Conservation (phyloP, 352 stramenopile genomes). For the Phytophthora sojae region DNA sequence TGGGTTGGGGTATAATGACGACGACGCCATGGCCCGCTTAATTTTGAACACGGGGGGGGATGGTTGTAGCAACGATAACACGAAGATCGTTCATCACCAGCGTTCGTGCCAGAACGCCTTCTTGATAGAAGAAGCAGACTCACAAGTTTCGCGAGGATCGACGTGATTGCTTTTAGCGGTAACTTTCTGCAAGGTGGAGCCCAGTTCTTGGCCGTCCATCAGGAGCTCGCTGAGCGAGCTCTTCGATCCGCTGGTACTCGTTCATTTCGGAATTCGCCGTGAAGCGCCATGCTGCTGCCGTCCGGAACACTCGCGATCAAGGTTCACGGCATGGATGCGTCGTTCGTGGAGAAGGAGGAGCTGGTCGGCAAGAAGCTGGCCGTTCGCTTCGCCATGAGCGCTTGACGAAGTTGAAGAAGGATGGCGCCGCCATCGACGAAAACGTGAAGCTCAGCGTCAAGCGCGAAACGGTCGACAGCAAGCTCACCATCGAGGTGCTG, state of each 20-base stretch:
- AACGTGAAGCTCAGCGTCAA: constrained; percentile 44
- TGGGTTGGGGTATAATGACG: too few relatives aligned
- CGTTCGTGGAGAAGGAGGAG: constrained; percentile 31
- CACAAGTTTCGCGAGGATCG: too few relatives aligned
- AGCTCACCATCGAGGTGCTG: constrained; percentile 61
- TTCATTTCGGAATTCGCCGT: background rate
- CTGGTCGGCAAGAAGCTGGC: constrained; percentile 18
- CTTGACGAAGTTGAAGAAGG: constrained; percentile 39
- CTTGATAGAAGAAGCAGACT: too few relatives aligned
- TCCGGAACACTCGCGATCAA: constrained; percentile 35
- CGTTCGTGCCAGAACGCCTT: too few relatives aligned
- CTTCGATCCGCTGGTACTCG: background rate
- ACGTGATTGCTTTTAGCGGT: too few relatives aligned
- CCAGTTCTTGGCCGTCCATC: too few relatives aligned
- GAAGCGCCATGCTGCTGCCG: background rate
- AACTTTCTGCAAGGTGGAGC: too few relatives aligned
- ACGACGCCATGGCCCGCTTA: too few relatives aligned
- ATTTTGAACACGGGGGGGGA: too few relatives aligned
- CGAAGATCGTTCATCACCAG: too few relatives aligned
- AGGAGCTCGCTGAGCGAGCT: too few relatives aligned
- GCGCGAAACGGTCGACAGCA: constrained; percentile 35
- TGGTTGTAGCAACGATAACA: too few relatives aligned
- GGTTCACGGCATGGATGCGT: constrained; percentile 41
- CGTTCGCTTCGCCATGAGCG: constrained; percentile 35
- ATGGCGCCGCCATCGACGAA: constrained; percentile 44